Conservation (phyloP, 768 basidiomycete genomes). For the Tubosaeta sp. region DNA sequence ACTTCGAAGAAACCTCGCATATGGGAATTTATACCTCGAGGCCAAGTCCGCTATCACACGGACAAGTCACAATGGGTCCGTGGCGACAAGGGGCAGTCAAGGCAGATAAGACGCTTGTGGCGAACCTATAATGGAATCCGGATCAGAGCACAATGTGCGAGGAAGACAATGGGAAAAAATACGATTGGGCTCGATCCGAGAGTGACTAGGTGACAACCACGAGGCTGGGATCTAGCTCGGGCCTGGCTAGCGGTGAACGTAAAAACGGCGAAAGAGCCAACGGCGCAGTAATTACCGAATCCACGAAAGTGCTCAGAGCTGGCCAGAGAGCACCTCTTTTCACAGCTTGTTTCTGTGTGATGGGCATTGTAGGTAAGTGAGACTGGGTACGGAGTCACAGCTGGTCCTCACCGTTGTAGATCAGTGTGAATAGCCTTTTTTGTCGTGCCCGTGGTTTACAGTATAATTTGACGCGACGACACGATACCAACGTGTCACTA, state of each 20-base stretch:
- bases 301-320: conserved; percentile 2
- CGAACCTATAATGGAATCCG: conserved; percentile 2
- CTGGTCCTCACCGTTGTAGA: too few species aligned
- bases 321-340: not conserved
- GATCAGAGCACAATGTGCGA: conserved; percentile 5
- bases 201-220: conserved; percentile 5
- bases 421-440: too few species aligned
- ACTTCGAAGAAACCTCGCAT: not conserved
- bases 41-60: not conserved
- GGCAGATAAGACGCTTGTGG: conserved; percentile 3
- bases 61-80: not conserved
- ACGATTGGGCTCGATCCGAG: not conserved
- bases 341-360: conserved; percentile 3
- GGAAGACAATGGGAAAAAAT: conserved; percentile 5
- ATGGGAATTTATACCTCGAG: conserved; percentile 15
- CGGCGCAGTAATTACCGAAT: not conserved
- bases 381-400: not conserved
- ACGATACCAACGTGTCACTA: too few species aligned
- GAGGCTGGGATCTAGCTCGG: conserved; percentile 7
- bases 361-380: conserved; percentile 6
- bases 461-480: too few species aligned
- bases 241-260: conserved; percentile 8
- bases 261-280: conserved; percentile 1
- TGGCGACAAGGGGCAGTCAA: not conserved
- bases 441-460: too few species aligned